Percentiles rank a stretch among this genome's conserved stretches.
Conservation (phyloP, 768 basidiomycete species). For the Pleurotus giganteus region DNA sequence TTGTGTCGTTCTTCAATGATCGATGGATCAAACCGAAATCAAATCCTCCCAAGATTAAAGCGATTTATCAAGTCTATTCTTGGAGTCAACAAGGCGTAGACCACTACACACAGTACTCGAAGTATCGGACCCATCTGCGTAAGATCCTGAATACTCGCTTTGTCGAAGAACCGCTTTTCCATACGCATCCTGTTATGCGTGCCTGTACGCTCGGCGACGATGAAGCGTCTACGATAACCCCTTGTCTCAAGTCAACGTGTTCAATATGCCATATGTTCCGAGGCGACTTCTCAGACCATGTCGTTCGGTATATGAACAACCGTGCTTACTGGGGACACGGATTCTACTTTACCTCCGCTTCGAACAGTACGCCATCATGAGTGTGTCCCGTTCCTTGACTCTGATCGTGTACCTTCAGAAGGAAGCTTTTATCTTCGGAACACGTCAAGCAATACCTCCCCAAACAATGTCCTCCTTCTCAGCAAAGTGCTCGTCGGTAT, state of each 20-base stretch:
- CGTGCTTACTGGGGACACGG: background rate
- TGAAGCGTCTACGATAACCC: background rate
- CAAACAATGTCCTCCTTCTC: background rate
- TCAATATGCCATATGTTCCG: conserved; percentile 4
- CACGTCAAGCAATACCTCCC: background rate
- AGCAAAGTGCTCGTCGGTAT: conserved; percentile 5
- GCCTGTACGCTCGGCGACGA: conserved; percentile 4
- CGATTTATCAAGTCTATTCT: conserved; percentile 2
- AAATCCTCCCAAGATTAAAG: conserved; percentile 1
- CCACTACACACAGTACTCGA: background rate
- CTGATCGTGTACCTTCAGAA: background rate
- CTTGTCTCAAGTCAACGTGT: background rate
- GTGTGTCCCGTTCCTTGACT: background rate
- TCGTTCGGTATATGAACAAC: background rate
- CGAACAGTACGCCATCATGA: background rate
- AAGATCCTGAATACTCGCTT: background rate
- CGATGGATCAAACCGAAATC: background rate
- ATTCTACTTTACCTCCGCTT: conserved; percentile 4
- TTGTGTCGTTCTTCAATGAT: conserved; percentile 1
- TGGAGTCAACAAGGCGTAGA: background rate
- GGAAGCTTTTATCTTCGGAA: background rate
- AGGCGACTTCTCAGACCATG: background rate
- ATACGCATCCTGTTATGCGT: background rate
- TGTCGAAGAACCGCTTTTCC: conserved; percentile 5
- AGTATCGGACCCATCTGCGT: background rate